Base-by-base conservation (phyloP, 2,329 filamentous ascomycete species). In the Penicillium sp. region DNA sequence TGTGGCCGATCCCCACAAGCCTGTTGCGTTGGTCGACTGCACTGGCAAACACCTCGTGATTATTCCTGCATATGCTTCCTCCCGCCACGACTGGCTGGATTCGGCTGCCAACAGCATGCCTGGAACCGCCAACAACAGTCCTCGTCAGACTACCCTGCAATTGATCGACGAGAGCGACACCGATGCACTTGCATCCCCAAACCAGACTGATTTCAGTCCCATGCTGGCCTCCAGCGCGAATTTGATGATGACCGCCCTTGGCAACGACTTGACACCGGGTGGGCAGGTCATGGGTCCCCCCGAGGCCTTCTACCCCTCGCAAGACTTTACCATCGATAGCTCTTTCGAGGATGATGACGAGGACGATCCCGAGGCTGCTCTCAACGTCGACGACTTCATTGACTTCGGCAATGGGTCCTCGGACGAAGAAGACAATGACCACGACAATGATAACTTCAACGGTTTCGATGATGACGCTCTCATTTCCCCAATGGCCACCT, bases 231-330 rank as follows among this genome's bases (percentile, higher is more conserved):
- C 90, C 62, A 86, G 88, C 19, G 88, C 88, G 59, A 90, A 92
- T 62, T 84, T 93, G 66, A 93, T 93, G 90, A 88, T 93, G 79
- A 89, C 89, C 53, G 89, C 88, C 68, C 88, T 92, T 79, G 79
- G 80, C 24, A 82, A 81, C 57, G 79, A 82, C 47, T 76, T 79
- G 58, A 75, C 79, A 26, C 78, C 83, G 40, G 80, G 78, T 66
- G 86, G 86, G 5, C 88, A 91, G 71, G 83, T 87, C n/a, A 83
- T 91, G 71, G 90, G 90, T 0, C 89, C 90, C 2, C 84, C 88
- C 0, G 90, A 93, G 76, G 89, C 90, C 8, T 93, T 92, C 75
- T 93, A 91, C 70, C 86, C 90, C 5, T 88, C 89, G 58, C 83
- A 84, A 12, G 84, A 78, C 58, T 79, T 85, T 61, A 79, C 79